Percentiles rank a stretch among this genome's conserved stretches.
phyloP scores from a whole-genome alignment of 2,329 filamentous ascomycete species.

The Claviceps capensis region DNA sequence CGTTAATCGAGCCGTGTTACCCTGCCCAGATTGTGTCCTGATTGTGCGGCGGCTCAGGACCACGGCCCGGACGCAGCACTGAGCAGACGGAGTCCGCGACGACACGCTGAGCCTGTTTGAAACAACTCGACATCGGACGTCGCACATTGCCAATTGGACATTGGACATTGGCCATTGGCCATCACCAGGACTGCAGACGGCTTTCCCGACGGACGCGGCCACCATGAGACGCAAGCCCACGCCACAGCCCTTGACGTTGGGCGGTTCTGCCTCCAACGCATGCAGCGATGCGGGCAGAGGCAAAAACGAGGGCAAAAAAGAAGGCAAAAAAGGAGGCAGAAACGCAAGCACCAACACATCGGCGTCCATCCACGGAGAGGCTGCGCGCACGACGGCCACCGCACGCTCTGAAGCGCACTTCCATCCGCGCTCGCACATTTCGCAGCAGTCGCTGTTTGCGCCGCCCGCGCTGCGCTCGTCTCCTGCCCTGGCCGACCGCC shows the following conservation, averaged over 20 bases:
- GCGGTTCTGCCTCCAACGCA: slow-evolving; percentile 19
- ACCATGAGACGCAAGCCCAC: slow-evolving; percentile 44
- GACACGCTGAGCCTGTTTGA: too few species aligned
- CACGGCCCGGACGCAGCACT: too few species aligned
- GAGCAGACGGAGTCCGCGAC: too few species aligned
- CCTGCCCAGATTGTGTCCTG: too few species aligned
- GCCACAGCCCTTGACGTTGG: slow-evolving; percentile 43
- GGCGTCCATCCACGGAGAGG: background rate
- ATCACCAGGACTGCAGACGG: background rate
- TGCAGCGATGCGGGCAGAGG: background rate
- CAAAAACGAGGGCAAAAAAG: background rate
- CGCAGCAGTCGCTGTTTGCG: slow-evolving; percentile 1
- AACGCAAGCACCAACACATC: background rate
- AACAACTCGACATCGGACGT: too few species aligned
- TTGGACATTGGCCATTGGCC: too few species aligned
- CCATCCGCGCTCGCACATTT: slow-evolving; percentile 4
- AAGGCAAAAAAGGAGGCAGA: background rate
- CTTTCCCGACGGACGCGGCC: background rate
- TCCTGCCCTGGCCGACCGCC: slow-evolving; percentile 29
- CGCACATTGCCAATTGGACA: too few species aligned
- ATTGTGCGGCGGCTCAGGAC: too few species aligned
- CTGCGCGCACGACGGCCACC: background rate
- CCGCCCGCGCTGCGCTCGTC: slow-evolving; percentile 8
- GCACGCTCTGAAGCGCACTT: background rate
- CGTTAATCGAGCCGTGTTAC: background rate